Evolutionary conservation across 1,284 basidiomycete species (phyloP).

Genomic region (Fistulinella staudtii): DNA sequence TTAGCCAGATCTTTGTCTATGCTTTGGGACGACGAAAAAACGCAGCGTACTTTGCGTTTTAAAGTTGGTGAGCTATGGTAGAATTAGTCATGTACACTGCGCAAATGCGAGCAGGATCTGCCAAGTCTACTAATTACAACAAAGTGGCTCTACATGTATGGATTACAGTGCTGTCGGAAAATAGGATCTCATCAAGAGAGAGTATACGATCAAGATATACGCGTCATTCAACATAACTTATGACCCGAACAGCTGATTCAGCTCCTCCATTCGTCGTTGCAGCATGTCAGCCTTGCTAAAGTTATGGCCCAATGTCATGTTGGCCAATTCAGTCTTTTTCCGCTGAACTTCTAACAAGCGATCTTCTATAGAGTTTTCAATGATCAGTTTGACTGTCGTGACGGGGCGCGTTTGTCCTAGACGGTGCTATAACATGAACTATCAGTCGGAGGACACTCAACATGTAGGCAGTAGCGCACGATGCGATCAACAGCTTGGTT

Average conservation of each 20-base stretch:
- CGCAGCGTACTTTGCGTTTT: constrained; percentile 75
- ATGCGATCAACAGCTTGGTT: constrained; percentile 95
- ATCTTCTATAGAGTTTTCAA: constrained; percentile 91
- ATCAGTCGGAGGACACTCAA: constrained; percentile 6
- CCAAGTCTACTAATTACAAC: constrained; percentile 31
- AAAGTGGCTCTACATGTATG: constrained; percentile 28
- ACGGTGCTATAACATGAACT: constrained; percentile 68
- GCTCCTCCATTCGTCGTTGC: constrained; percentile 79
- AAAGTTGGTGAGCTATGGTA: too few species aligned
- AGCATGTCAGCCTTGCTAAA: constrained; percentile 81
- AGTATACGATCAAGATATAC: constrained; percentile 10
- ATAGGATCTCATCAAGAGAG: constrained; percentile 17
- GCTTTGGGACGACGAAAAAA: constrained; percentile 71
- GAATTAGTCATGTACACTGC: background rate
- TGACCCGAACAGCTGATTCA: constrained; percentile 62
- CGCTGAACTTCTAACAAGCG: constrained; percentile 85
- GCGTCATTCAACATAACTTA: constrained; percentile 29
- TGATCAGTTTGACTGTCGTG: constrained; percentile 87
- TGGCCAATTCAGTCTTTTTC: constrained; percentile 91
- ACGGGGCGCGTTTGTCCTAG: constrained; percentile 91
- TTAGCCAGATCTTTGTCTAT: constrained; percentile 76
- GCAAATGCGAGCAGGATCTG: too few species aligned
- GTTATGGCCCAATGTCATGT: constrained; percentile 81
- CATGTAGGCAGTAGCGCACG: constrained; percentile 33
- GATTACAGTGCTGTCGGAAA: constrained; percentile 28